These are phyloP conservation scores for Colletotrichum gigasporum DNA, from an alignment of 2,329 filamentous ascomycete species.

Conservation along the genomic window DNA sequence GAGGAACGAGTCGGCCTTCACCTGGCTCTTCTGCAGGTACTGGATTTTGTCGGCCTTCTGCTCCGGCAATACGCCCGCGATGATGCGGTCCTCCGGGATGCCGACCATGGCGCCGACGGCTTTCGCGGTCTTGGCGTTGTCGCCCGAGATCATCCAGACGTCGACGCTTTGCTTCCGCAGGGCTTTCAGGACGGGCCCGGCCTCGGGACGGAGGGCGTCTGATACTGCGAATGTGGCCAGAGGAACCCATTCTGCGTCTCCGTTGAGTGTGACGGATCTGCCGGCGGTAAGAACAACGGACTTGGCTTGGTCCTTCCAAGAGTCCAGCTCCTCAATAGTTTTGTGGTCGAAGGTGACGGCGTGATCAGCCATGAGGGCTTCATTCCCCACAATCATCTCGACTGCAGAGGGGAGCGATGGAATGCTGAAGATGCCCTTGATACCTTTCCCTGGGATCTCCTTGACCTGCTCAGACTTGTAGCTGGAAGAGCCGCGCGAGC, in stretches of 20 bases:
- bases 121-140: constrained; percentile 62
- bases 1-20: constrained; percentile 10
- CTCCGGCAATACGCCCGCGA: constrained; percentile 68
- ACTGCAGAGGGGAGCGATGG: neutral
- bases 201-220: constrained; percentile 55
- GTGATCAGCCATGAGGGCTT: constrained; percentile 68
- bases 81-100: constrained; percentile 65
- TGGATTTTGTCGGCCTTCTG: constrained; percentile 53
- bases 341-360: constrained; percentile 33
- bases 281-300: constrained; percentile 25
- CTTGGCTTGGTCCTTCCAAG: constrained; percentile 29
- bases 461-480: constrained; percentile 50
- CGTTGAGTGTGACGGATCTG: neutral
- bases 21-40: constrained; percentile 39
- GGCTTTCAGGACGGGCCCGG: constrained; percentile 42
- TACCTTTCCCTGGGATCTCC: constrained; percentile 66
- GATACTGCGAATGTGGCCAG: constrained; percentile 47
- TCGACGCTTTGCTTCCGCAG: constrained; percentile 49
- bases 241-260: neutral
- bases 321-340: neutral
- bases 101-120: constrained; percentile 67
- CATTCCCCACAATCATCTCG: constrained; percentile 41
- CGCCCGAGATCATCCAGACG: constrained; percentile 59
- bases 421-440: constrained; percentile 58
- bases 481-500: constrained; percentile 34